Percentiles rank a stretch among this genome's conserved stretches.
phyloP scores from a whole-genome alignment of 306 rosid species.

The Lablab purpureus region DNA sequence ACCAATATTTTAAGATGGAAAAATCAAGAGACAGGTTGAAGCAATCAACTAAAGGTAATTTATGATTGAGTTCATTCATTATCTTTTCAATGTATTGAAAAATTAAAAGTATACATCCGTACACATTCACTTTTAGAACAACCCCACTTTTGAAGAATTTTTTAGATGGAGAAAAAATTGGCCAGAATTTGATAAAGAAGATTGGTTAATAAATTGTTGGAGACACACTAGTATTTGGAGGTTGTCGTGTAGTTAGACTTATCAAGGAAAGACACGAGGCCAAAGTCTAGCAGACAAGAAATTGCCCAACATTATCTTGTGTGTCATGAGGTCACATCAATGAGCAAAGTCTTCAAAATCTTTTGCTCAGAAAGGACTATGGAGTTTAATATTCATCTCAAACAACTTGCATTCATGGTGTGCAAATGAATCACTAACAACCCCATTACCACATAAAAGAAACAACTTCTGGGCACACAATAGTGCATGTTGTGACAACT shows the following conservation, averaged over 20 bases:
- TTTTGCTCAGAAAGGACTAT: not conserved
- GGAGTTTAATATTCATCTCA: constrained; percentile 15
- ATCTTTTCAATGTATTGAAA: not conserved
- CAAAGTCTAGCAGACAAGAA: constrained; percentile 23
- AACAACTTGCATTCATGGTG: constrained; percentile 5
- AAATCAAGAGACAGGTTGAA: not conserved
- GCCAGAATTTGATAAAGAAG: not conserved
- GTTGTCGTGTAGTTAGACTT: not conserved
- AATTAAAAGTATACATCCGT: not conserved
- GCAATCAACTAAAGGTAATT: not conserved
- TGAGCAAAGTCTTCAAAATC: not conserved
- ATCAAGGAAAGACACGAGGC: not conserved
- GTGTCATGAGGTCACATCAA: constrained; percentile 6
- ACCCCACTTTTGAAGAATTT: not conserved
- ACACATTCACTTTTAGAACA: not conserved
- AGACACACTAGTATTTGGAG: not conserved
- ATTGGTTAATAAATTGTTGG: not conserved
- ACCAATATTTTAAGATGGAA: not conserved
- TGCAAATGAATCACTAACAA: constrained; percentile 1
- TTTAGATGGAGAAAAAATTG: not conserved
- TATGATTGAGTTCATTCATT: not conserved
- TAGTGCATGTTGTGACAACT: constrained; percentile 9
- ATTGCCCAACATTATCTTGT: not conserved
- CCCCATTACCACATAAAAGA: not conserved
- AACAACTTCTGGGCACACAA: constrained; percentile 19